Evolutionary conservation across 1,139 yeast species (phyloP).

Genomic region (Pneumocystis murina): DNA sequence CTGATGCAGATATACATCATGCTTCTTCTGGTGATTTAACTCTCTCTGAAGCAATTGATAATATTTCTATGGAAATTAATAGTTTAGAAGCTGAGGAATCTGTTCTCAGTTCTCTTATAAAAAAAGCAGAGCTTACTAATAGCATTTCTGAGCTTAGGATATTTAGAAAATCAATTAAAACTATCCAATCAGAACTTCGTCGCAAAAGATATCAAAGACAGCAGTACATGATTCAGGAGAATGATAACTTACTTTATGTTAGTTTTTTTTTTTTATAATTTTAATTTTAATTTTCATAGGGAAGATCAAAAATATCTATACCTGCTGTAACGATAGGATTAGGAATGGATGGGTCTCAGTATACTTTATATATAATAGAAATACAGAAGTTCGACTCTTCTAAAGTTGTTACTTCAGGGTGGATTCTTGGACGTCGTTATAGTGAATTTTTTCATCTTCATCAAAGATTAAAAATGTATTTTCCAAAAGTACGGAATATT

Average conservation of each 20-base stretch:
- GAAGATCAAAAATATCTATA: slow-evolving; percentile 42
- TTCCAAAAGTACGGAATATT: slow-evolving; percentile 36
- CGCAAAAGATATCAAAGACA: slow-evolving; percentile 59
- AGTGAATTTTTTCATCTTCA: slow-evolving; percentile 68
- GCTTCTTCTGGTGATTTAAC: slow-evolving; percentile 62
- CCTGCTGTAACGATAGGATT: slow-evolving; percentile 44
- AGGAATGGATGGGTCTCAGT: slow-evolving; percentile 43
- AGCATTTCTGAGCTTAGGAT: slow-evolving; percentile 53
- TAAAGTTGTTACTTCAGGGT: slow-evolving; percentile 36
- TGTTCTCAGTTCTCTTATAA: slow-evolving; percentile 49
- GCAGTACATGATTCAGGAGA: slow-evolving; percentile 68
- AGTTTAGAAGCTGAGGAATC: slow-evolving; percentile 37
- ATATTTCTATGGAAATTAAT: slow-evolving; percentile 43
- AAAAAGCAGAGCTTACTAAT: slow-evolving; percentile 70
- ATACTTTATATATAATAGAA: slow-evolving; percentile 58
- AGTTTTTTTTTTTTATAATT: slow-evolving; percentile 27
- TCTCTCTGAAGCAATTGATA: slow-evolving; percentile 49
- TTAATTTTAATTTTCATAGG: slow-evolving; percentile 11
- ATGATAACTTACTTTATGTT: slow-evolving; percentile 59
- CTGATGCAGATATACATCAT: slow-evolving; percentile 19
- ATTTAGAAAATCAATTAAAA: slow-evolving; percentile 45
- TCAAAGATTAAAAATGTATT: slow-evolving; percentile 42
- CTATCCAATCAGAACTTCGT: slow-evolving; percentile 53
- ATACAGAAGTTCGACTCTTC: slow-evolving; percentile 43
- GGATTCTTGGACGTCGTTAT: slow-evolving; percentile 73